Evolutionary conservation across 495 filamentous ascomycete species (phyloP), one percentile per base, ranked within the genome.

Genomic region (Podospora pseudopauciseta): DNA sequence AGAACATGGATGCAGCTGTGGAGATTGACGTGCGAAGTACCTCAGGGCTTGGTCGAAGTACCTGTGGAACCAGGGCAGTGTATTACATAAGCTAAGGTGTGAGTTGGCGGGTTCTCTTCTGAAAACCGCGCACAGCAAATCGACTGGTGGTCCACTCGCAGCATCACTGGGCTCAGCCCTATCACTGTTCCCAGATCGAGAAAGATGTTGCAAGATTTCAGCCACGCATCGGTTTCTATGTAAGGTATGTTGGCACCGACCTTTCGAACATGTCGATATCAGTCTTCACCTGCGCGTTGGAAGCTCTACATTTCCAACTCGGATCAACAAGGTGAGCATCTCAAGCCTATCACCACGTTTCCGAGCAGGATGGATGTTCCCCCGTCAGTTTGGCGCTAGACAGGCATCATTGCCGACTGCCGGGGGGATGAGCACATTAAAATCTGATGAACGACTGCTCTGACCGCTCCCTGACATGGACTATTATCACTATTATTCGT

Each of bases 1-100:
- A 28, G 19, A 26, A 27, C 20, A 61, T 19, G 6, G 20, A 61
- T 61, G 59, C 18, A n/a, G 54, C 23, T 23, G 54, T 57, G 54
- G 54, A 57, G 55, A 58, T 58, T 26, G 23, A 26, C 19, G 55
- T 26, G 55, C 55, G n/a, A 58, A 20, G 55, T 58, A 58, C 55
- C 55, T 15, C 55, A 58, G 55, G 55, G 55, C 1, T 58, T 58
- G 55, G 13, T 9, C 55, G n/a, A 58, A 58, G 55, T 58, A 58
- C 55, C 55, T 26, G 55, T 58, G 55, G 55, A 58, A 26, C 55
- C 55, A 58, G n/a, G 16, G 55, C 13, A 13, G 39, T 49, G 39
- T 11, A 49, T 49, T 49, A 49, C 15, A 11, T 49, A 13, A 13
- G 34, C 5, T n/a, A n/a, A 57, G 56, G 56, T 58, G 56, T 27